Percentiles rank a stretch among this genome's conserved stretches.
phyloP scores from a whole-genome alignment of 1,284 basidiomycete genomes.

The Trichosporon sp. region DNA sequence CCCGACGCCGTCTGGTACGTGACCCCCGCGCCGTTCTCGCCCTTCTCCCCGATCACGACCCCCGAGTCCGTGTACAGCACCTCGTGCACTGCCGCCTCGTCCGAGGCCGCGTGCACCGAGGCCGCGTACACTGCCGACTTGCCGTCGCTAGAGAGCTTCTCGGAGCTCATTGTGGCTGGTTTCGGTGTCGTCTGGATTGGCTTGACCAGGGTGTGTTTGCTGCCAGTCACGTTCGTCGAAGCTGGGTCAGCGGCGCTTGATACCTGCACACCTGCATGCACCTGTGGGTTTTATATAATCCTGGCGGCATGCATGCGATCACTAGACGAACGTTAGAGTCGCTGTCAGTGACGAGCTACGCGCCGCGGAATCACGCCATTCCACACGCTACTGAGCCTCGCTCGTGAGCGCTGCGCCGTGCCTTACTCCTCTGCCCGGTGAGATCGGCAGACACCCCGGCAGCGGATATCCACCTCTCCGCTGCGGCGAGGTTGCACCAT shows the following conservation, averaged over 20 bases:
- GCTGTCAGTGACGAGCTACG: not conserved
- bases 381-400: not conserved
- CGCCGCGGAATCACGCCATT: not conserved
- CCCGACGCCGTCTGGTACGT: constrained; percentile 25
- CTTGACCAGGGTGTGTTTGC: no score
- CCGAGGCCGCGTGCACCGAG: not conserved
- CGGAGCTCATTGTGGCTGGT: not conserved
- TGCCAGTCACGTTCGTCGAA: no score
- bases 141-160: not conserved
- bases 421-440: not conserved
- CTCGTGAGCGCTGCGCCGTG: not conserved
- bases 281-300: not conserved
- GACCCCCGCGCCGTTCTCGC: constrained; percentile 10
- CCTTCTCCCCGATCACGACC: constrained; percentile 19
- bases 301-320: not conserved
- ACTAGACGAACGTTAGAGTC: not conserved
- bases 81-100: not conserved
- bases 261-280: no score
- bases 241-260: no score
- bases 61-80: not conserved
- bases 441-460: not conserved
- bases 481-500: not conserved
- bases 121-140: not conserved
- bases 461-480: not conserved
- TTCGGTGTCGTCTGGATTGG: no score